Evolutionary conservation across 805 yeast species (phyloP), one percentile per base, ranked within the genome.

Genomic region (Cyberlindnera maclurae): DNA sequence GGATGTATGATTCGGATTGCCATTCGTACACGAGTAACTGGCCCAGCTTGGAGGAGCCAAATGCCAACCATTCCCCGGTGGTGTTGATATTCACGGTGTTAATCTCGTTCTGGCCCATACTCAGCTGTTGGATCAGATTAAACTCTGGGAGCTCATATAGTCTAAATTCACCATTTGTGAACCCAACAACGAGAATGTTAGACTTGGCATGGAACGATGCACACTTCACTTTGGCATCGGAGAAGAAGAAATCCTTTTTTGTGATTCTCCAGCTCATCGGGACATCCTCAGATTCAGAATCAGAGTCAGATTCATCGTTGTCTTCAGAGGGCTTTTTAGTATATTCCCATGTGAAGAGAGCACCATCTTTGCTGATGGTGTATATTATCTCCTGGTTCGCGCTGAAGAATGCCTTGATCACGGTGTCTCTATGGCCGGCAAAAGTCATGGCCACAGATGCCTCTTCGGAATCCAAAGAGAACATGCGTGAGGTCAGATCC

Each of bases 1-100:
- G 67, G 34, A 93, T 82, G 57, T 90, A 93, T 0, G 96, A 85
- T 59, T 93, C 98, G 4, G 95, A 84, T 64, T 93, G 96, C 98
- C 98, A 93, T 68, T 93, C 98, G 68, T 95, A 93, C 0, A 93
- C 98, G 41, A 93, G 64, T 42, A 93, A 65, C 63, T 93, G 98
- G n/a, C 98, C 98, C 22, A 85, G 61, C 54, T 79, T 80, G 26
- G 87, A 64, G 0, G 97, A 88, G 4, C 98, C 98, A 60, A 93
- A 85, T 0, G 96, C 95, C 26, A 93, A 67, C 98, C 98, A 93
- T 60, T 93, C 98, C 26, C 98, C 98, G 6, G 89, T 68, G 3
- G 69, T 62, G 58, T 90, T 93, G 29, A 93, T 73, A 10, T 77
- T 62, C 3, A 93, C 90, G 3, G 88, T 79, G 55, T 84, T 87